Evolutionary conservation across 192 early-diverging fungal species (phyloP).

Genomic region (Piromyces sp.): DNA sequence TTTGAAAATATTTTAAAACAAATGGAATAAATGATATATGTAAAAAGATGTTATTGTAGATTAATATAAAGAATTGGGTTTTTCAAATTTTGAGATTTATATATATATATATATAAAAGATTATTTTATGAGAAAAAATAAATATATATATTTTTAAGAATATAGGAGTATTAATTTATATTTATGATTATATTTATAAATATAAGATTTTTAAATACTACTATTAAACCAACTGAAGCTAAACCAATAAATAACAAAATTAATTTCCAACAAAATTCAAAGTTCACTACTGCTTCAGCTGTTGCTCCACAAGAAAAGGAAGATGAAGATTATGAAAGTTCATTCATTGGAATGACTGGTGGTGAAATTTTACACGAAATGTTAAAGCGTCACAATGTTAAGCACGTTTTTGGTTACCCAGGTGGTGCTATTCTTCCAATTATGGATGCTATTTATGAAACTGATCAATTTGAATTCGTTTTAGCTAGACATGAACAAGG

Average conservation of each 20-base stretch:
- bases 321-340: conserved; percentile 43
- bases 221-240: background rate
- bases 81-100: too few species aligned
- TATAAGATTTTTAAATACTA: background rate
- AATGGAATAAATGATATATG: too few species aligned
- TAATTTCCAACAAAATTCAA: background rate
- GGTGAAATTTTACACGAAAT: conserved; percentile 98
- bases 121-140: too few species aligned
- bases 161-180: too few species aligned
- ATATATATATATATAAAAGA: too few species aligned
- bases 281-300: conserved; percentile 3
- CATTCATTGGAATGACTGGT: conserved; percentile 88
- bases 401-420: conserved; percentile 93
- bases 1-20: too few species aligned
- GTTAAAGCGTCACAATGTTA: conserved; percentile 86
- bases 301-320: conserved; percentile 8
- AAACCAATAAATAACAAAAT: background rate
- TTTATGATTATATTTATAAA: too few species aligned
- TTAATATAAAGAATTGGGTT: too few species aligned
- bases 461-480: conserved; percentile 87
- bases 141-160: too few species aligned
- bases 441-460: conserved; percentile 95
- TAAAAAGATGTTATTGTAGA: too few species aligned
- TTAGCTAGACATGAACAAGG: conserved; percentile 96
- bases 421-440: conserved; percentile 97